Percentiles rank a stretch among this genome's conserved stretches.
Evolutionary conservation across 208 protist species (phyloP).

Genomic region (Blastocrithidia nonstop): DNA sequence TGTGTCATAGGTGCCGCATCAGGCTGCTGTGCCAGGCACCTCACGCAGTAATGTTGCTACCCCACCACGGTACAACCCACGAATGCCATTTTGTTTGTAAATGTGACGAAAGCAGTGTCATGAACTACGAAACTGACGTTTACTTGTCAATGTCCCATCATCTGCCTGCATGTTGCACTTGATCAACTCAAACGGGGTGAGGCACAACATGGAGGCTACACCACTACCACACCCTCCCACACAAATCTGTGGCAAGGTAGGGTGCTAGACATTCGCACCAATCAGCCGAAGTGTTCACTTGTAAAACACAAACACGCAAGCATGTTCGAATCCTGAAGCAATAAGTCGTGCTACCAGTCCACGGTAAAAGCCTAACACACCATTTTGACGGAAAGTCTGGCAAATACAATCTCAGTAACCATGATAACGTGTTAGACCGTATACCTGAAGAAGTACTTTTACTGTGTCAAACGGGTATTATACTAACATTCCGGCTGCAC

Average conservation of each 20-base stretch:
- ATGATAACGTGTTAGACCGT: slow-evolving; percentile 17
- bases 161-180: slow-evolving; percentile 78
- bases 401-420: slow-evolving; percentile 42
- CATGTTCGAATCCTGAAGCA: slow-evolving; percentile 41
- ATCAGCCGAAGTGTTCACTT: slow-evolving; percentile 35
- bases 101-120: slow-evolving; percentile 36
- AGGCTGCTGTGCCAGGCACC: slow-evolving; percentile 65
- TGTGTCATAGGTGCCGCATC: slow-evolving; percentile 70
- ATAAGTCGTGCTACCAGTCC: slow-evolving; percentile 44
- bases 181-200: slow-evolving; percentile 75
- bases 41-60: slow-evolving; percentile 56
- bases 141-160: slow-evolving; percentile 10
- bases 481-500: slow-evolving; percentile 45
- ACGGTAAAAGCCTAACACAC: slow-evolving; percentile 58
- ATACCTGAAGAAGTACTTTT: slow-evolving; percentile 72
- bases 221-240: slow-evolving; percentile 45
- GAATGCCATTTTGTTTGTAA: slow-evolving; percentile 14
- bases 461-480: slow-evolving; percentile 85
- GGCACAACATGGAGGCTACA: slow-evolving; percentile 33
- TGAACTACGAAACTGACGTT: slow-evolving; percentile 18
- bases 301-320: slow-evolving; percentile 65
- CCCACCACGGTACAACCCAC: slow-evolving; percentile 49
- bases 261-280: slow-evolving; percentile 28
- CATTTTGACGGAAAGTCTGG: slow-evolving; percentile 29
- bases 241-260: slow-evolving; percentile 15